phyloP scores from a whole-genome alignment of 164 flowering plant genomes.

The Magnolia changhungtana region DNA sequence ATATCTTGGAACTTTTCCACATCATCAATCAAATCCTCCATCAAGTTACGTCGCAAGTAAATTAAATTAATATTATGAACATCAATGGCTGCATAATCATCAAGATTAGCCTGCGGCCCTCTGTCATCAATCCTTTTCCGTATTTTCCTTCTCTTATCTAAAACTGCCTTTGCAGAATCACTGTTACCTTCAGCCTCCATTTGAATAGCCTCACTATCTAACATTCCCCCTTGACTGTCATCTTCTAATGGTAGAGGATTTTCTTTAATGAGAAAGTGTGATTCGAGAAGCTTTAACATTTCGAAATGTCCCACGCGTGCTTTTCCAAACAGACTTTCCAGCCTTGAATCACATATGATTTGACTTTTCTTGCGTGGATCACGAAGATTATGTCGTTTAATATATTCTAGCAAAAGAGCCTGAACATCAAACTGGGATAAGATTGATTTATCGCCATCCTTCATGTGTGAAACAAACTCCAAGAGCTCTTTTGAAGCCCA shows the following conservation, averaged over 20 bases:
- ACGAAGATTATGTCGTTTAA: slow-evolving; percentile 78
- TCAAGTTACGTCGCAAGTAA: slow-evolving; percentile 68
- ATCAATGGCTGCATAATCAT: slow-evolving; percentile 96
- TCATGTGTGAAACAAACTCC: slow-evolving; percentile 90
- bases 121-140: slow-evolving; percentile 58
- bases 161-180: slow-evolving; percentile 39
- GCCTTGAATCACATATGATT: slow-evolving; percentile 81
- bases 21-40: slow-evolving; percentile 80
- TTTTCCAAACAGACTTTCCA: slow-evolving; percentile 76
- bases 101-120: slow-evolving; percentile 56
- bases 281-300: slow-evolving; percentile 92
- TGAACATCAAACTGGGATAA: slow-evolving; percentile 81
- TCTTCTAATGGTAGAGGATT: slow-evolving; percentile 33
- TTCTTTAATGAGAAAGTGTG: slow-evolving; percentile 71
- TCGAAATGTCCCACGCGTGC: slow-evolving; percentile 90
- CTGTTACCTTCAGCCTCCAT: slow-evolving; percentile 50
- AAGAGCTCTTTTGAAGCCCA: slow-evolving; percentile 96
- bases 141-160: slow-evolving; percentile 61
- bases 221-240: slow-evolving; percentile 58
- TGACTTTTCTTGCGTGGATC: slow-evolving; percentile 87
- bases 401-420: slow-evolving; percentile 78
- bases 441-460: slow-evolving; percentile 65
- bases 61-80: slow-evolving; percentile 80
- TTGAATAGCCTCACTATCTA: slow-evolving; percentile 57
- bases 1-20: slow-evolving; percentile 58